These are phyloP conservation scores for Moesziomyces antarcticus DNA, from an alignment of 1,284 basidiomycete species.

Conservation along the genomic window DNA sequence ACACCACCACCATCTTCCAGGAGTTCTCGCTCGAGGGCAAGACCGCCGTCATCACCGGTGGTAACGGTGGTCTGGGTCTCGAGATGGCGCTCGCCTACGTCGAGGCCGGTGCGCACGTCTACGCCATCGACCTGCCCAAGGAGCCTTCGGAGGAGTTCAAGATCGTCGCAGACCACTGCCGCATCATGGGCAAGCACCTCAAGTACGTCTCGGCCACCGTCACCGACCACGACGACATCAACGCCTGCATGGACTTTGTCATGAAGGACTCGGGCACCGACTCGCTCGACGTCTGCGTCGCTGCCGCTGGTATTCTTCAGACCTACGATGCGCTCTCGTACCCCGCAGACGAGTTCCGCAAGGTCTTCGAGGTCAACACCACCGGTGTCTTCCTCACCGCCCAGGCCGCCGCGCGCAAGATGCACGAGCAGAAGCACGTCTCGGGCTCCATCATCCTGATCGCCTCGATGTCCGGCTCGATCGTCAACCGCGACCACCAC, in stretches of 20 bases:
- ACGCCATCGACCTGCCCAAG: slow-evolving; percentile 79
- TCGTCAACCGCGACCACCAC: slow-evolving; percentile 78
- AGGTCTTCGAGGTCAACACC: slow-evolving; percentile 77
- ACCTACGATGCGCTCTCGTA: slow-evolving; percentile 76
- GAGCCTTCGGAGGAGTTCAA: slow-evolving; percentile 77
- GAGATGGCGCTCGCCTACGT: slow-evolving; percentile 81
- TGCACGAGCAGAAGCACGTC: slow-evolving; percentile 75
- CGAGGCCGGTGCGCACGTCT: slow-evolving; percentile 82
- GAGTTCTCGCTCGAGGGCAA: slow-evolving; percentile 81
- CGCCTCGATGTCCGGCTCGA: slow-evolving; percentile 85
- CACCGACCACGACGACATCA: slow-evolving; percentile 73
- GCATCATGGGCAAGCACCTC: slow-evolving; percentile 76
- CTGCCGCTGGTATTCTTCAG: slow-evolving; percentile 81
- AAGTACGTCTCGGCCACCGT: slow-evolving; percentile 68
- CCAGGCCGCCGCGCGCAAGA: slow-evolving; percentile 81
- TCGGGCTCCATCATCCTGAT: slow-evolving; percentile 83
- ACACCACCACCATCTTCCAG: slow-evolving; percentile 72
- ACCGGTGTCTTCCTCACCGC: slow-evolving; percentile 81
- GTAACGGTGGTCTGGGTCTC: slow-evolving; percentile 81
- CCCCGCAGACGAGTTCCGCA: slow-evolving; percentile 77
- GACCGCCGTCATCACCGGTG: slow-evolving; percentile 74
- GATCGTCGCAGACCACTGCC: slow-evolving; percentile 67
- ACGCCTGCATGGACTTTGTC: slow-evolving; percentile 65
- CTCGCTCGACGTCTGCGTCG: slow-evolving; percentile 79
- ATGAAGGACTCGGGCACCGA: slow-evolving; percentile 67